Base-by-base conservation (phyloP, 2,329 filamentous ascomycete genomes). In the Colletotrichum musicola region DNA sequence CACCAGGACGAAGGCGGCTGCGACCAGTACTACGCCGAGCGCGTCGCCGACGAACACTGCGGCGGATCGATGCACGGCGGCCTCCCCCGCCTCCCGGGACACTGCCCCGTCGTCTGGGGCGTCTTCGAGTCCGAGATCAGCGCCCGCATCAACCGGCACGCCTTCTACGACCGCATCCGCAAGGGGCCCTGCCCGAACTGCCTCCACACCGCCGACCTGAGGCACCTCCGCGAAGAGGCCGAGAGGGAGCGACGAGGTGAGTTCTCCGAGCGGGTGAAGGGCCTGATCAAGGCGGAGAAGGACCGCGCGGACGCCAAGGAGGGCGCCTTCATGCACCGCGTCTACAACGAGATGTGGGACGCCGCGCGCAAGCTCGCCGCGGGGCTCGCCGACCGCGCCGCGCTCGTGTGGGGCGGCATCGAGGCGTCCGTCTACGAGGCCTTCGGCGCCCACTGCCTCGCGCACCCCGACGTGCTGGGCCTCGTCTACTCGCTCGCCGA, bases 21-120 rank as follows among this genome's bases (percentile, higher is more conserved):
- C 65, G 62, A 55, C 55, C n/a, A 44, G 10, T 68, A 65, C 50
- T 68, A n/a, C 27, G 55, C 65, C 62, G 65, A 65, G 4, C 20
- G 55, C 49, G 14, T 65, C 50, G 47, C 14, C n/a, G 30, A 49
- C 6, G 27, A 51, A 13, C 51, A 42, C 9, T 68, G 65, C 55
- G 50, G 44, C 65, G 16, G 25, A 16, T 42, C 18, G 47, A 6
- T 44, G 13, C 55, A 54, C 55, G 30, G 30, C 12, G 62, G 65
- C 14, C 55, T 68, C 49, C 62, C 62, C 4, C 25, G 30, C 27
- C 22, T 25, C 22, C 46, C 42, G 12, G 16, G 20, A 12, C 20
- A 50, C 2, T 68, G 65, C 50, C 47, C 40, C n/a, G 16, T 13
- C 50, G 55, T 65, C 42, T 65, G 62, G 65, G 65, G 35, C 42